phyloP scores from a whole-genome alignment of 2,329 filamentous ascomycete species.

The Nigrograna mackinnonii region DNA sequence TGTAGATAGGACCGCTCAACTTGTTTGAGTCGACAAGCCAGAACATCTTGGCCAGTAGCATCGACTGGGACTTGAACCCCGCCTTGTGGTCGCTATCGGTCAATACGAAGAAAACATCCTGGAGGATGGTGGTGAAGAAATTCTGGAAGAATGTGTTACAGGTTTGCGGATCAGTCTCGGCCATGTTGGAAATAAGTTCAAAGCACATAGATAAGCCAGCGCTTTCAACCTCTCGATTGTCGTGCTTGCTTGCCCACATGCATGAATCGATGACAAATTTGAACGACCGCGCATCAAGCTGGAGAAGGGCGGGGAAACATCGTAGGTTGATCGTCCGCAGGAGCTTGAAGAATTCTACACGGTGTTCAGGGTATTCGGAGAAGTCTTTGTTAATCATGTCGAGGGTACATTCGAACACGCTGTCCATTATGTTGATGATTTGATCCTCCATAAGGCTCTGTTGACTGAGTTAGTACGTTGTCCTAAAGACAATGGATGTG shows the following conservation, averaged over 20 bases:
- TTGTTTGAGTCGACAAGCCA: slow-evolving; percentile 90
- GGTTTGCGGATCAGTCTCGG: slow-evolving; percentile 82
- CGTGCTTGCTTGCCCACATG: slow-evolving; percentile 99
- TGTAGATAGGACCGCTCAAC: slow-evolving; percentile 91
- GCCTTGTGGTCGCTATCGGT: slow-evolving; percentile 99
- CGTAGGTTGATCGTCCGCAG: slow-evolving; percentile 94
- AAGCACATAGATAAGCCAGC: slow-evolving; percentile 98
- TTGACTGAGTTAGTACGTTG: slow-evolving; percentile 20
- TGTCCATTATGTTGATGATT: slow-evolving; percentile 96
- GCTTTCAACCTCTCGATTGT: slow-evolving; percentile 96
- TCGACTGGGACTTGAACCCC: slow-evolving; percentile 96
- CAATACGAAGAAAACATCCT: slow-evolving; percentile 97
- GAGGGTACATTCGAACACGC: slow-evolving; percentile 96
- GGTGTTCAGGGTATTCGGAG: slow-evolving; percentile 96
- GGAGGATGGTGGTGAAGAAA: slow-evolving; percentile 93
- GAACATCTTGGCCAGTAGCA: slow-evolving; percentile 93
- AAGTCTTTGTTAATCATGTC: slow-evolving; percentile 99
- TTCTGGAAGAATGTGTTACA: slow-evolving; percentile 97
- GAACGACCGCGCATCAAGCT: slow-evolving; percentile 94
- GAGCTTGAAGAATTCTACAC: slow-evolving; percentile 99
- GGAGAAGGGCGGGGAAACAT: slow-evolving; percentile 93
- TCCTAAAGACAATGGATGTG: slow-evolving; percentile 17
- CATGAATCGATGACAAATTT: slow-evolving; percentile 99
- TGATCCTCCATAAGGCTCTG: slow-evolving; percentile 97
- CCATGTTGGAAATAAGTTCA: slow-evolving; percentile 96